A percentile compares a stretch with the other conserved stretches of the same genome.
phyloP scores from a whole-genome alignment of 176 grass and related monocot species.

The Musa schizocarpa region DNA sequence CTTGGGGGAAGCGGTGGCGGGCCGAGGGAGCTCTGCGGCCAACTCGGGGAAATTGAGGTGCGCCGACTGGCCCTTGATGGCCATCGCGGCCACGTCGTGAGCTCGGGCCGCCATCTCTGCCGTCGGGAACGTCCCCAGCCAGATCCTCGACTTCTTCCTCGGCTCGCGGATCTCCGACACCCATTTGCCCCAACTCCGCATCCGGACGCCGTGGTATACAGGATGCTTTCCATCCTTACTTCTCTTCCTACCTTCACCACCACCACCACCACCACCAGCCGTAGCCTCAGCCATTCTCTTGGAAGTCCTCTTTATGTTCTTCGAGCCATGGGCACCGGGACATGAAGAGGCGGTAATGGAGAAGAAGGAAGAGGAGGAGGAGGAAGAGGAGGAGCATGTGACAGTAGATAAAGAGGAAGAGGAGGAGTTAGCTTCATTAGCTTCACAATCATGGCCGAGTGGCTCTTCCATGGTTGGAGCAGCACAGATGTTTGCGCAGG shows the following conservation, averaged over 20 bases:
- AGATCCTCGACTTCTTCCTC: constrained; percentile 87
- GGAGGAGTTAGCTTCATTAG: too few species aligned
- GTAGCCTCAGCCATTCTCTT: neutral
- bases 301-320: too few species aligned
- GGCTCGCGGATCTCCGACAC: constrained; percentile 95
- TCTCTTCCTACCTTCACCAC: constrained; percentile 32
- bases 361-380: too few species aligned
- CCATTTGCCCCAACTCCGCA: constrained; percentile 97
- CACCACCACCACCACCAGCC: neutral
- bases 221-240: constrained; percentile 78
- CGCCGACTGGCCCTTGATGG: constrained; percentile 68
- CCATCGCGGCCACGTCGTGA: constrained; percentile 73
- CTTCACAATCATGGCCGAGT: too few species aligned
- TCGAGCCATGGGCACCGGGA: too few species aligned
- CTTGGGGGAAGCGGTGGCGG: constrained; percentile 54
- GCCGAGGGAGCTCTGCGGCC: constrained; percentile 50
- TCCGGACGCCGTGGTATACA: constrained; percentile 69
- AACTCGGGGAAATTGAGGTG: constrained; percentile 85
- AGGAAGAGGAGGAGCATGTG: too few species aligned
- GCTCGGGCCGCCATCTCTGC: constrained; percentile 88
- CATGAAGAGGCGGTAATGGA: too few species aligned
- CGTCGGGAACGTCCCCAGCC: constrained; percentile 77
- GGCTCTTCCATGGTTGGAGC: too few species aligned
- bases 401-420: too few species aligned
- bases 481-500: too few species aligned